phyloP scores from a whole-genome alignment of 2,329 filamentous ascomycete genomes.

The Cercospora janseana region DNA sequence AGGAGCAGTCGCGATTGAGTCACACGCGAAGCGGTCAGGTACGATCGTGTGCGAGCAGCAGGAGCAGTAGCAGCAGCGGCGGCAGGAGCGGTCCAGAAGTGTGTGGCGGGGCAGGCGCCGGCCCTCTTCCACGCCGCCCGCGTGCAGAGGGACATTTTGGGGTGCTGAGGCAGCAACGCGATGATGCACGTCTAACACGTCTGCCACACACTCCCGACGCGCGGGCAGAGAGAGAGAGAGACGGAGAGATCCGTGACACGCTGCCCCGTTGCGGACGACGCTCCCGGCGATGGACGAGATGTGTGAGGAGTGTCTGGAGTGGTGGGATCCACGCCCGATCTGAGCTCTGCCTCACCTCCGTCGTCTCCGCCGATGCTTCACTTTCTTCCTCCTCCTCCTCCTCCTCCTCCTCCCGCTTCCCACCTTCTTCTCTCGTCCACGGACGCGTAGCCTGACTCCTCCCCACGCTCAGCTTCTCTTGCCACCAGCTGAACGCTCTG shows the following conservation, averaged over 20 bases:
- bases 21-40: constrained; percentile 1
- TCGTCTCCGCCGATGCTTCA: not conserved
- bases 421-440: not conserved
- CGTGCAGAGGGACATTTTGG: constrained; percentile 1
- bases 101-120: constrained; percentile 1
- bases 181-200: not conserved
- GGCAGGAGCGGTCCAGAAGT: not conserved
- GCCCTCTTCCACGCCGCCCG: not conserved
- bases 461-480: no score
- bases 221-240: no score
- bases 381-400: not conserved
- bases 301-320: no score
- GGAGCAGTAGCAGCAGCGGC: not conserved
- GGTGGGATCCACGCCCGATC: constrained; percentile 2
- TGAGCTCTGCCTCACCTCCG: constrained; percentile 6
- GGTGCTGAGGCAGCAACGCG: not conserved
- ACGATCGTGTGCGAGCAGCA: not conserved
- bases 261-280: no score
- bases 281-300: no score
- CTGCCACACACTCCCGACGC: no score
- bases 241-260: no score
- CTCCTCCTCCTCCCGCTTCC: not conserved
- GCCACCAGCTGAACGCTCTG: no score
- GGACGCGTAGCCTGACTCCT: no score
- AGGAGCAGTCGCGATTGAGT: constrained; percentile 3